Percentiles rank a stretch among this genome's conserved stretches.
Conservation (phyloP, 495 filamentous ascomycete species). For the Penicillium parvum region DNA sequence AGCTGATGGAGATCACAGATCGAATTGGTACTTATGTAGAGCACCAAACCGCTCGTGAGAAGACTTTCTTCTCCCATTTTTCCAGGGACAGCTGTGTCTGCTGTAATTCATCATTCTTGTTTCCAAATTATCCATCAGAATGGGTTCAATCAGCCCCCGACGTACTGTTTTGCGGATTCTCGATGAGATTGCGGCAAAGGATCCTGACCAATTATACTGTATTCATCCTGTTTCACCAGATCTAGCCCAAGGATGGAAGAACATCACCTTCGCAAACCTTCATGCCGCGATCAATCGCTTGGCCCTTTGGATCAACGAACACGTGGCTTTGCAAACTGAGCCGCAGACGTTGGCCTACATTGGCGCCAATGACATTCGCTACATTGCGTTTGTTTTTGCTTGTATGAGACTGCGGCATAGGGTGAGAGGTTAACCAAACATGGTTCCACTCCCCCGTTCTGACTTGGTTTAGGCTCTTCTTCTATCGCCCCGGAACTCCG, state of each 20-base stretch:
- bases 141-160: conserved; percentile 1
- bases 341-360: conserved; percentile 30
- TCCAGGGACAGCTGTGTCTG: no score
- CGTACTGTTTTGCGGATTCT: conserved; percentile 18
- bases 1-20: no score
- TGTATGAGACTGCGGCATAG: conserved; percentile 23
- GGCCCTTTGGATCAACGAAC: conserved; percentile 44
- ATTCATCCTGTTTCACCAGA: conserved; percentile 38
- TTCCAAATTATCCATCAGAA: neutral
- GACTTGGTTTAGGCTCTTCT: conserved; percentile 21
- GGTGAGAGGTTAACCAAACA: neutral
- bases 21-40: no score
- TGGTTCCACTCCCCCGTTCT: neutral
- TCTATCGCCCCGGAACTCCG: conserved; percentile 36
- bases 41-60: no score
- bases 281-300: conserved; percentile 49
- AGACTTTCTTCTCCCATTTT: no score
- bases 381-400: conserved; percentile 21
- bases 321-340: conserved; percentile 20
- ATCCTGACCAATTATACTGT: conserved; percentile 39
- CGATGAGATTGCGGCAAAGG: conserved; percentile 39
- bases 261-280: conserved; percentile 44
- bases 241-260: conserved; percentile 48
- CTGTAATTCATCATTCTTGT: no score
- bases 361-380: conserved; percentile 27